Base-by-base conservation (phyloP, 495 filamentous ascomycete species). In the Trypethelium eluteriae region DNA sequence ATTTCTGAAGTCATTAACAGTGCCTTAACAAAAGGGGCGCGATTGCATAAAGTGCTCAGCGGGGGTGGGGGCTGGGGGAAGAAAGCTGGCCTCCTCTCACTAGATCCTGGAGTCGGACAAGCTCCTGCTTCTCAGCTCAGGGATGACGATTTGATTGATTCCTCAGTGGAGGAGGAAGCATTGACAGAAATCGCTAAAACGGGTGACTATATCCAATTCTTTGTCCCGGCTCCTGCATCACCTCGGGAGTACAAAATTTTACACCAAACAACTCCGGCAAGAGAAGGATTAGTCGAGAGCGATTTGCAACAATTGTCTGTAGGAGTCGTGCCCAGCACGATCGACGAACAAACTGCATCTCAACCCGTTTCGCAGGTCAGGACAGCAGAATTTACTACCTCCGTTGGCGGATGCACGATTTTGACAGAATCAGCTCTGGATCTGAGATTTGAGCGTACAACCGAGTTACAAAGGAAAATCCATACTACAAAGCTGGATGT, bases 21-120 rank as follows among this genome's bases (percentile, higher is more conserved):
- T 79, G 66, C 66, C 90, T 16, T 83, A 86, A 69, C 47, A 3
- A 44, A 56, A 41, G 71, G 76, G 6, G 74, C 71, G n/a, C 67
- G 72, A n/a, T 64, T 80, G 2, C 73, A 74, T 64, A 69, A 72
- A 18, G 78, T 80, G 1, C 69, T 94, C 65, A 94, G 90, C 74
- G 92, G 92, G 32, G 92, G 92, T 68, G 92, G 92, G 63, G 92
- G 92, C 57, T 96, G 92, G 92, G 92, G 92, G 4, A 79, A 84
- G 68, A 96, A 95, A 74, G 85, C 87, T 65, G 92, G 92, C 3
- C 80, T 96, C 12, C 78, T 96, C 5, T 92, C 91, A 7, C 79
- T 96, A 0, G 91, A 95, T 72, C 90, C 91, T 25, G 84, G 91
- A 39, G 53, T 39, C 7, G 62, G n/a, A 14, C 66, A 66, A 10